Base-by-base conservation (phyloP, 2,329 filamentous ascomycete species). In the Colletotrichum siamense region DNA sequence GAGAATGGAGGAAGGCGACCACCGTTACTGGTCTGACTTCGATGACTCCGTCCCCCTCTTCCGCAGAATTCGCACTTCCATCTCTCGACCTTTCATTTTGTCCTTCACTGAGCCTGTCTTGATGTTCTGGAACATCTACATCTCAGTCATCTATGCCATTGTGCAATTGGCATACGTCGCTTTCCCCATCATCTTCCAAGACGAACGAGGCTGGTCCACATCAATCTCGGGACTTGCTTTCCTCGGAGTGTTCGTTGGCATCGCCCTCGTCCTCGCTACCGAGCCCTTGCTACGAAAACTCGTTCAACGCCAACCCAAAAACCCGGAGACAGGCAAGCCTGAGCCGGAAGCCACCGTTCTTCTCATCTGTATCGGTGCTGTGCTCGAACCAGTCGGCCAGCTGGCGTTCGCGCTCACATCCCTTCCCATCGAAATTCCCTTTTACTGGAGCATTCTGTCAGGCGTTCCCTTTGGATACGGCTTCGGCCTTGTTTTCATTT, bases 401-500 rank as follows among this genome's bases (percentile, higher is more conserved):
- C 86, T 94, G 62, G 91, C 91, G 84, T 94, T 94, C 77, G 90
- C 92, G 0, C 93, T 92, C 91, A 93, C 91, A 0, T 92, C 89
- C 75, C 88, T 91, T 1, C 92, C 92, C 0, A 82, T 83, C 0
- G 87, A 89, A 16, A 89, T 93, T 3, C 92, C 91, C 78, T 93
- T 91, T 89, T 89, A 92, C 39, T 86, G 88, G 24, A 91, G 92
- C 6, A 89, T 94, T 36, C 82, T 93, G 1, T 91, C 91, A 0
- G 92, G 92, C 2, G 87, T 94, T 2, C 90, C 91, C 0, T 94
- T 94, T 78, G 92, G 92, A 4, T 87, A 89, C 0, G 92, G 92
- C 3, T 94, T 93, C 77, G 89, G 88, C 12, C 89, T 87, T 8
- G 91, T 94, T 16, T 94, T 94, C 83, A 93, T 94, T 79, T 93